Percentiles rank a stretch among this genome's conserved stretches.
phyloP scores from a whole-genome alignment of 1,284 basidiomycete species.

The Cystobasidium sp. region DNA sequence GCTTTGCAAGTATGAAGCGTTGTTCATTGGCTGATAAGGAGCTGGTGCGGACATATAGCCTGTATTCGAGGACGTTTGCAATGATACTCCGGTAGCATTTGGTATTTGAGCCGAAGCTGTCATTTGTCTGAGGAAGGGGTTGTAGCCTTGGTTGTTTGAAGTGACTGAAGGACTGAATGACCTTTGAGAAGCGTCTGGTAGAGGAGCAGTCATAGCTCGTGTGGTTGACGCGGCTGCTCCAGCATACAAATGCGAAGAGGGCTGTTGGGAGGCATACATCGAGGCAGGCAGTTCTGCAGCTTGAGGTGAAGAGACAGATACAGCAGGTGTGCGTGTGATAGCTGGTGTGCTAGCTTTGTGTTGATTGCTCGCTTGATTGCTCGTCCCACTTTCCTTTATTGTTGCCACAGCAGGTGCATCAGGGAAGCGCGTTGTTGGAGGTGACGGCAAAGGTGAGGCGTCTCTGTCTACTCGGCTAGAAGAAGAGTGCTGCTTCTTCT shows the following conservation, averaged over 20 bases:
- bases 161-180: not conserved
- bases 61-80: not conserved
- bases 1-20: not conserved
- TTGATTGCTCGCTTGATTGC: not conserved
- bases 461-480: constrained; percentile 9
- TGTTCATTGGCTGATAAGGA: not conserved
- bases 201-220: constrained; percentile 38
- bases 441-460: not conserved
- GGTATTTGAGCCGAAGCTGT: constrained; percentile 38
- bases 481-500: constrained; percentile 1
- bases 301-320: constrained; percentile 14
- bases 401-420: constrained; percentile 8
- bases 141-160: constrained; percentile 13
- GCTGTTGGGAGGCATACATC: not conserved
- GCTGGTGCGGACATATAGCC: not conserved
- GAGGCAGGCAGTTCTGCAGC: not conserved
- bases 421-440: not conserved
- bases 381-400: not conserved
- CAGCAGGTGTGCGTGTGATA: constrained; percentile 17
- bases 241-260: not conserved
- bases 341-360: not conserved
- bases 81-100: not conserved
- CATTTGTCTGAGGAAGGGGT: constrained; percentile 37
- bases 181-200: constrained; percentile 3
- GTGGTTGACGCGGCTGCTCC: not conserved